Percentiles rank a stretch among this genome's conserved stretches.
Evolutionary conservation across 2,329 filamentous ascomycete species (phyloP).

Genomic region (Venturia asperata): DNA sequence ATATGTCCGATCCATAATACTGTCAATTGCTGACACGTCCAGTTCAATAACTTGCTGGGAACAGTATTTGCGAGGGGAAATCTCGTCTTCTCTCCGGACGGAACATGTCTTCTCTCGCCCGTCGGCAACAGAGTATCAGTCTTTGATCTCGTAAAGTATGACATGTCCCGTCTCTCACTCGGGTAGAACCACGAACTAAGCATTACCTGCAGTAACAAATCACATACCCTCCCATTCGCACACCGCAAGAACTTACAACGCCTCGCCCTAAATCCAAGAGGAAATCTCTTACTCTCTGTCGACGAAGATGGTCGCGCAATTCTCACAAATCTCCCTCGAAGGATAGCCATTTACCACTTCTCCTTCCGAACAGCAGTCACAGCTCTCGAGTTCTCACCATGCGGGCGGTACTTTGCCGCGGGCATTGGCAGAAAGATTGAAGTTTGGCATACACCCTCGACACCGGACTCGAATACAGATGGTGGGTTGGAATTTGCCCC

Average conservation of each 20-base stretch:
- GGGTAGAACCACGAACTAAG: constrained; percentile 2
- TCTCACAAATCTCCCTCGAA: constrained; percentile 78
- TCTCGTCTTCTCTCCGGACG: constrained; percentile 91
- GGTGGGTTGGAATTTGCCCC: constrained; percentile 92
- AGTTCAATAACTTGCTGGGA: constrained; percentile 98
- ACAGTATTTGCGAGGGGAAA: constrained; percentile 99
- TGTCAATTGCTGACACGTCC: constrained; percentile 26
- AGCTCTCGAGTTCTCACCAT: constrained; percentile 82
- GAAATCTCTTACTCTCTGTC: constrained; percentile 85
- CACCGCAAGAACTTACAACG: constrained; percentile 90
- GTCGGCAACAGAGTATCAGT: constrained; percentile 94
- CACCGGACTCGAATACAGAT: constrained; percentile 68
- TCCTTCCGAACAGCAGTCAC: constrained; percentile 83
- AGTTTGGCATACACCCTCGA: constrained; percentile 92
- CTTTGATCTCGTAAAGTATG: constrained; percentile 91
- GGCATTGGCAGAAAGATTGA: constrained; percentile 81
- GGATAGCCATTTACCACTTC: constrained; percentile 87
- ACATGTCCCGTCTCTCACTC: background rate
- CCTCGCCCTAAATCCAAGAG: constrained; percentile 79
- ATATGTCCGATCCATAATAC: constrained; percentile 21
- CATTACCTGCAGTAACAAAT: constrained; percentile 61
- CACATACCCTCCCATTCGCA: constrained; percentile 77
- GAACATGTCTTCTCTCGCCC: constrained; percentile 88
- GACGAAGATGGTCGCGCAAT: constrained; percentile 94
- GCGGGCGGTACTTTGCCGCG: constrained; percentile 83